Base-by-base conservation (phyloP, 2,329 filamentous ascomycete genomes). In the Macrophomina phaseolina region DNA sequence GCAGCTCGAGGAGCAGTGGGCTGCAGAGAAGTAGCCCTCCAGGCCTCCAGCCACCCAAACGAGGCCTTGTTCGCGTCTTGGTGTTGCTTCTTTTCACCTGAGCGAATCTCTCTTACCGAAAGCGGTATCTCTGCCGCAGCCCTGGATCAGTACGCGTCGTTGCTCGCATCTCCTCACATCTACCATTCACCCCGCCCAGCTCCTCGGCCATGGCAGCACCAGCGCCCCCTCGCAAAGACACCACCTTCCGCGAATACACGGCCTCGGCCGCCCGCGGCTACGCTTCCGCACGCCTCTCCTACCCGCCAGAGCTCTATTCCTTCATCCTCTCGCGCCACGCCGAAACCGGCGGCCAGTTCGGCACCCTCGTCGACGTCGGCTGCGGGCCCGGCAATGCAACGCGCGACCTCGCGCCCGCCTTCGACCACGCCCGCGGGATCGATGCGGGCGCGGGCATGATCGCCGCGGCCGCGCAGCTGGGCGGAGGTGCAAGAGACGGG, bases 391-490 rank as follows among this genome's bases (percentile, higher is more conserved):
- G 86, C 4, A 82, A 74, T 12, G 84, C 82, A 0, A 80, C 79
- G 0, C 79, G 81, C 2, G 77, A 76, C 5, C 78, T 88, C 1
- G 81, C 82, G 0, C 73, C 75, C 0, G 77, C 77, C 40, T 89
- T 89, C 71, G 66, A 72, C 0, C 72, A 78, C 32, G 82, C 77
- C 7, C 74, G 84, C 16, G 87, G 85, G 5, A 70, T 85, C 12
- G 86, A 89, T 68, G 79, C 85, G 0, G 81, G 83, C 2, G 75
- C 77, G 14, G 82, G 81, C 49, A 89, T 89, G 87, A 83, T 89
- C 60, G 71, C 67, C 12, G 77, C 80, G 0, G 86, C 86, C 3
- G 75, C 75, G 0, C 71, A 76, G 0, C 70, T 82, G 0, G 75
- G 76, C 3, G 78, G 77, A 16, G 67, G 51, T 12, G 73, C 78